Base-by-base conservation (phyloP, 2,329 filamentous ascomycete genomes). In the Fusarium chlamydosporum region DNA sequence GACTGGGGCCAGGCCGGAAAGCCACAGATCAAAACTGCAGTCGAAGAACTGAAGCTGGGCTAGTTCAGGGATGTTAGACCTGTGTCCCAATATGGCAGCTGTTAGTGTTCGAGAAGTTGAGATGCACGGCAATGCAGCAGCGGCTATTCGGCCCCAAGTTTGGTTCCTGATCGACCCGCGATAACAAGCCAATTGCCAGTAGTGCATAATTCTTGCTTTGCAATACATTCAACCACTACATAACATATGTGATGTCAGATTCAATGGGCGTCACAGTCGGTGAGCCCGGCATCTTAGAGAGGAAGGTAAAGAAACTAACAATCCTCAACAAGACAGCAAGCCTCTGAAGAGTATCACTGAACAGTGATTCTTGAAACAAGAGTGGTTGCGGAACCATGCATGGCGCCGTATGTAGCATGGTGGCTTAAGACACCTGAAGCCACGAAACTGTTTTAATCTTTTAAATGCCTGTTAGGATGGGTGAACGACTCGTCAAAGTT, bases 1-100 rank as follows among this genome's bases (percentile, higher is more conserved):
- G 87, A 90, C 71, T 91, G 87, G 87, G 82, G 83, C 18, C 81
- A 78, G 58, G 86, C 85, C n/a, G 81, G 82, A 27, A 87, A 84
- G 75, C 72, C 68, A 7, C 76, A 79, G 55, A 77, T 88, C 33
- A 81, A 81, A 70, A 72, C 68, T 11, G 69, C 84, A 27, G 81
- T 85, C 37, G 76, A 78, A 54, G 79, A 78, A 65, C 74, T 88
- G 55, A 81, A 79, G 34, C 71, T 64, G 23, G 33, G 20, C 41
- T 86, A 61, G 74, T 56, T 31, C 79, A 73, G 55, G 42, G 52
- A 42, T 43, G n/a, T 48, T 45, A 38, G 47, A 45, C 56, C 31
- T 45, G 59, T 56, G 50, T 58, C 56, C 51, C 38, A 45, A 51
- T 54, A 35, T 35, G 65, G 61, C 65, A 65, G 50, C 37, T 62